Evolutionary conservation across 163 green algal genomes (phyloP).

Genomic region (Volvox carteri): DNA sequence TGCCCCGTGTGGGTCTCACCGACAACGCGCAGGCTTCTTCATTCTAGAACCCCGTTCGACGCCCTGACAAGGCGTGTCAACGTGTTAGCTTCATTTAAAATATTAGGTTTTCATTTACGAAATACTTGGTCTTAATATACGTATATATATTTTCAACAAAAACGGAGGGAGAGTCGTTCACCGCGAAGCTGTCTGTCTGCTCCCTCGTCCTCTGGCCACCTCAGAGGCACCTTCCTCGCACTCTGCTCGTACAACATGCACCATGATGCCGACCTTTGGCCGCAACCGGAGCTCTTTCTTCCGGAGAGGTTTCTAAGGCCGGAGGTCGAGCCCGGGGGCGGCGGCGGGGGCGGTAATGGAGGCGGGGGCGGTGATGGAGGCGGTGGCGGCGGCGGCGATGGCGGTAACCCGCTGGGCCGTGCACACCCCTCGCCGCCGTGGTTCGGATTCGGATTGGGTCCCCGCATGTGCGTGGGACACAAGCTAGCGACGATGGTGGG

Average conservation of each 20-base stretch:
- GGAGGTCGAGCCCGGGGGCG: neutral
- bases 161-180: too few relatives aligned
- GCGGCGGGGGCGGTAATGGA: neutral
- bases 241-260: constrained; percentile 26
- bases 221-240: constrained; percentile 10
- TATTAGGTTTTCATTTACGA: too few relatives aligned
- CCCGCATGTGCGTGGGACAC: constrained; percentile 50
- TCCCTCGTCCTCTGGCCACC: neutral
- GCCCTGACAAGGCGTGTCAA: too few relatives aligned
- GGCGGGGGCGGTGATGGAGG: neutral
- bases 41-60: too few relatives aligned
- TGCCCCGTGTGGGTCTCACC: too few relatives aligned
- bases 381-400: too few relatives aligned
- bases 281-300: constrained; percentile 37
- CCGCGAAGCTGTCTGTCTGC: too few relatives aligned
- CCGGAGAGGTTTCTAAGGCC: constrained; percentile 35
- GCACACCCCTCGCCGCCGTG: neutral
- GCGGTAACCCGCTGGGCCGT: too few relatives aligned
- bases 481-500: constrained; percentile 47
- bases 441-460: constrained; percentile 32
- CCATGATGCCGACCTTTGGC: constrained; percentile 48
- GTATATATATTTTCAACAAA: too few relatives aligned
- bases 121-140: too few relatives aligned
- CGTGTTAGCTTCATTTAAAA: too few relatives aligned
- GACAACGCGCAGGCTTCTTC: too few relatives aligned